Evolutionary conservation across 2,329 filamentous ascomycete genomes (phyloP).

Genomic region (Colletotrichum tamarilloi): DNA sequence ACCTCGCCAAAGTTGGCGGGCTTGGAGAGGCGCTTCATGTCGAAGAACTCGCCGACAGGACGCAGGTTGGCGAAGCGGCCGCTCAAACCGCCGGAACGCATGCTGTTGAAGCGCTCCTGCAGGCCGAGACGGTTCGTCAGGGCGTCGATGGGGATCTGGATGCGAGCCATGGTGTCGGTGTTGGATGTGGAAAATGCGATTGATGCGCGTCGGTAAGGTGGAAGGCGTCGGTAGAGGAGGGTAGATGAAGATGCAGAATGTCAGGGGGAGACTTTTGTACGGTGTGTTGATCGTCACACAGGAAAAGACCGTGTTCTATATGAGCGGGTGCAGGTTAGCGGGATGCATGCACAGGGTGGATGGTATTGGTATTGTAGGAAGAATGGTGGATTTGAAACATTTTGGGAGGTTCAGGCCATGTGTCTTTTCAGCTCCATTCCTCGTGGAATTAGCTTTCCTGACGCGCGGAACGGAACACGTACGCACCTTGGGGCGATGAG

Average conservation of each 20-base stretch:
- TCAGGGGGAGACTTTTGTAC: not conserved
- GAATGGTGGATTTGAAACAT: slow-evolving; percentile 29
- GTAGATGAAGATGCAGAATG: not conserved
- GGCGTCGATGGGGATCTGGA: slow-evolving; percentile 92
- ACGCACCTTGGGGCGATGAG: slow-evolving; percentile 3
- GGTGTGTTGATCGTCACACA: not conserved
- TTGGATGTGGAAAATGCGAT: not conserved
- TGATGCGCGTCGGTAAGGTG: not conserved
- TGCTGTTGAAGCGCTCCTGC: slow-evolving; percentile 83
- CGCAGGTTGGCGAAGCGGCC: slow-evolving; percentile 92
- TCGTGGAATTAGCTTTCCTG: slow-evolving; percentile 28
- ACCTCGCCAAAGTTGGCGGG: slow-evolving; percentile 90
- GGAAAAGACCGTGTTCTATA: slow-evolving; percentile 27
- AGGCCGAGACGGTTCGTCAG: slow-evolving; percentile 92
- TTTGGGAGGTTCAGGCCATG: slow-evolving; percentile 30
- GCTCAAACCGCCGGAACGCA: slow-evolving; percentile 82
- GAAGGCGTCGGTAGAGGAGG: not conserved
- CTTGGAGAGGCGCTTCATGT: slow-evolving; percentile 95
- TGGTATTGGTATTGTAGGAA: not conserved
- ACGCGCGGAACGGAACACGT: slow-evolving; percentile 20
- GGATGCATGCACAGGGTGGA: not conserved
- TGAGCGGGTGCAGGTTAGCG: slow-evolving; percentile 17
- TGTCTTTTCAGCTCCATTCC: slow-evolving; percentile 36
- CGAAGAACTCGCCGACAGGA: slow-evolving; percentile 92
- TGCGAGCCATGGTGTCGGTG: slow-evolving; percentile 75